phyloP scores from a whole-genome alignment of 2,329 filamentous ascomycete species.

The Penicillium sp. region DNA sequence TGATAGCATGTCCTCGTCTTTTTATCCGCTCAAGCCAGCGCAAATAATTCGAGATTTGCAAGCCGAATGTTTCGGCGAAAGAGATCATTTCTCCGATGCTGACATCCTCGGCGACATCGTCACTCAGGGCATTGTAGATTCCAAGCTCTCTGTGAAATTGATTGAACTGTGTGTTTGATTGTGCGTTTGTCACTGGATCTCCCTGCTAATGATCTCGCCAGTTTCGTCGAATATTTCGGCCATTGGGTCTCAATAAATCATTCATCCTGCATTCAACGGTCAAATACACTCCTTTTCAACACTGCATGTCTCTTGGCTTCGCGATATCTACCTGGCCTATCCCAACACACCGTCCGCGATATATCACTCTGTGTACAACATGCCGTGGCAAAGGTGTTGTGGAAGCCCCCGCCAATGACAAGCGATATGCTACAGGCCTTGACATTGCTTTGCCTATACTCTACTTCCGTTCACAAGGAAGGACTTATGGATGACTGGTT shows the following conservation, averaged over 20 bases:
- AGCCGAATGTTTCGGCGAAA: constrained; percentile 31
- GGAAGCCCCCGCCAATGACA: constrained; percentile 31
- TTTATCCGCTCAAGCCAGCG: constrained; percentile 30
- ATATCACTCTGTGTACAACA: constrained; percentile 35
- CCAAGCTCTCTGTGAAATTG: constrained; percentile 32
- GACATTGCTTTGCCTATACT: constrained; percentile 33
- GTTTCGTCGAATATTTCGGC: constrained; percentile 35
- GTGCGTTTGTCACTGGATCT: neutral
- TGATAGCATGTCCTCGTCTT: constrained; percentile 22
- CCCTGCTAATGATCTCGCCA: constrained; percentile 10
- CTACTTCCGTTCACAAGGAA: constrained; percentile 33
- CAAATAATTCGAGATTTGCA: constrained; percentile 35
- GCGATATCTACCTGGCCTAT: constrained; percentile 34
- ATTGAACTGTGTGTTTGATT: constrained; percentile 30
- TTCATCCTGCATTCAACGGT: constrained; percentile 29
- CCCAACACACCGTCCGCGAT: constrained; percentile 27
- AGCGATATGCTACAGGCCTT: constrained; percentile 34
- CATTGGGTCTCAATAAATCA: constrained; percentile 33
- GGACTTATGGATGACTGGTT: constrained; percentile 37
- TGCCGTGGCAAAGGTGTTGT: constrained; percentile 29
- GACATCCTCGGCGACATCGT: constrained; percentile 27
- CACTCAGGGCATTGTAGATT: constrained; percentile 31
- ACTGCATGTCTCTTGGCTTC: constrained; percentile 35
- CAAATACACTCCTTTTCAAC: constrained; percentile 34
- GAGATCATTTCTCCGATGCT: constrained; percentile 24